Evolutionary conservation across 139 green algal species (phyloP).

Genomic region (Chlorella sp.): DNA sequence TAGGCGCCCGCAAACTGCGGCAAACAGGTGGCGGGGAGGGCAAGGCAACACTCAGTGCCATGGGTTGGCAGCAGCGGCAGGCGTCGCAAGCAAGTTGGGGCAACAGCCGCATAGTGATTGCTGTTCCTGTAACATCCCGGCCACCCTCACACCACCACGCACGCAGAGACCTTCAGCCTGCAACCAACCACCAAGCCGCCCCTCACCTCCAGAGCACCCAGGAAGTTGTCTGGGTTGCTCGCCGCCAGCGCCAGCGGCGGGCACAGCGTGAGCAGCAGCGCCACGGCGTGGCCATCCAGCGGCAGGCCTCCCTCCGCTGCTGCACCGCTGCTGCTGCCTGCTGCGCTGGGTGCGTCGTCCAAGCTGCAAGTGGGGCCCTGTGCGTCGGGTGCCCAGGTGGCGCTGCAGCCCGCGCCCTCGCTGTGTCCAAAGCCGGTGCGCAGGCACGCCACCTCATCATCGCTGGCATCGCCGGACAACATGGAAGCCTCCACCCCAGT

Average conservation of each 20-base stretch:
- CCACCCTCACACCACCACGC: too few species aligned
- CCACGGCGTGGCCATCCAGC: slow-evolving; percentile 7
- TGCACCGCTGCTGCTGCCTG: background rate
- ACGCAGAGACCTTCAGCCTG: background rate
- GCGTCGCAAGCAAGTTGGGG: too few species aligned
- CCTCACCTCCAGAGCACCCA: slow-evolving; percentile 46
- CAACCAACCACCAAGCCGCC: background rate
- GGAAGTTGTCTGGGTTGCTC: slow-evolving; percentile 62
- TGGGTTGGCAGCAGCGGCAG: too few species aligned
- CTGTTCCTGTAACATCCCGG: too few species aligned
- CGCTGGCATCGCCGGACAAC: too few species aligned
- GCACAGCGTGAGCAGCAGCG: slow-evolving; percentile 39
- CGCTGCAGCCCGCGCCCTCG: background rate
- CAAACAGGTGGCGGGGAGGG: background rate
- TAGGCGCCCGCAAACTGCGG: slow-evolving; percentile 33
- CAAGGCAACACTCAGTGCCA: too few species aligned
- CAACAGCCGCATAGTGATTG: too few species aligned
- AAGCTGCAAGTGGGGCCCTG: too few species aligned
- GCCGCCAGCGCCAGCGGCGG: slow-evolving; percentile 58
- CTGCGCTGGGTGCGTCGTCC: background rate
- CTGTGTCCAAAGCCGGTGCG: background rate
- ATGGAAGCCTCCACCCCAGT: background rate
- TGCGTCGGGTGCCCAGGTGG: background rate
- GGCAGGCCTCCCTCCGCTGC: too few species aligned
- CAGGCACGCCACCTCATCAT: slow-evolving; percentile 24